Base-by-base conservation (phyloP, 176 grass and related monocot species). In the Aegilops speltoides region DNA sequence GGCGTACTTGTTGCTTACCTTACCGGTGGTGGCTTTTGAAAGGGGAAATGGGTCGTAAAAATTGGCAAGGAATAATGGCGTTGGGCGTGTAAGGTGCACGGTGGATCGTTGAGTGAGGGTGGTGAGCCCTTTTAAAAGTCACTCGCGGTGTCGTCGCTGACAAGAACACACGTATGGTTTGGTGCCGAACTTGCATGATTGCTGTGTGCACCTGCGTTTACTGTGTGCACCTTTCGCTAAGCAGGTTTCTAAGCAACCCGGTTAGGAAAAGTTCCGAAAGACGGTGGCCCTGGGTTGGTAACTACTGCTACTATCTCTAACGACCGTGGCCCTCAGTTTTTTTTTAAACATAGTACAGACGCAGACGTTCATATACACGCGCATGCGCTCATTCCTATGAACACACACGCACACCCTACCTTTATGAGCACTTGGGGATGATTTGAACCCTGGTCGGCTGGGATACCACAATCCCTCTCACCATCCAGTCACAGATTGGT, bases 81-180 rank as follows among this genome's bases (percentile, higher is more conserved):
- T 12, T 5, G 0, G 65, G 65, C 50, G 50, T 54, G 50, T 19
- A 7, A 54, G 0, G 50, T 54, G 50, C 50, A 54, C 50, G 2
- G 50, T 54, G 2, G 50, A 54, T 68, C 7, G 29, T 66, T 32
- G 64, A 32, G 64, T 66, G 65, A 68, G 65, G 31, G 66, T 36
- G 66, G 17, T 5, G 33, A 37, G 37, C 22, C 37, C 71, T 74
- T 74, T 74, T n/a, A 38, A 59, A 74, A 66, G 66, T 73, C 84
- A 78, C 82, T 78, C 88, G 5, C n/a, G 7, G 46, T 76, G 69
- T 28, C 46, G 32, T 36, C 16, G 13, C 37, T 61, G 2, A 31
- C 29, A 28, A 15, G 20, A 76, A 2, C 71, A 26, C 88, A 86
- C 71, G 78, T 48, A 82, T 19, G 20, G n/a, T 48, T 33, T 68